These are phyloP conservation scores for Starmerella floris DNA, from an alignment of 805 yeast genomes.

Conservation along the genomic window DNA sequence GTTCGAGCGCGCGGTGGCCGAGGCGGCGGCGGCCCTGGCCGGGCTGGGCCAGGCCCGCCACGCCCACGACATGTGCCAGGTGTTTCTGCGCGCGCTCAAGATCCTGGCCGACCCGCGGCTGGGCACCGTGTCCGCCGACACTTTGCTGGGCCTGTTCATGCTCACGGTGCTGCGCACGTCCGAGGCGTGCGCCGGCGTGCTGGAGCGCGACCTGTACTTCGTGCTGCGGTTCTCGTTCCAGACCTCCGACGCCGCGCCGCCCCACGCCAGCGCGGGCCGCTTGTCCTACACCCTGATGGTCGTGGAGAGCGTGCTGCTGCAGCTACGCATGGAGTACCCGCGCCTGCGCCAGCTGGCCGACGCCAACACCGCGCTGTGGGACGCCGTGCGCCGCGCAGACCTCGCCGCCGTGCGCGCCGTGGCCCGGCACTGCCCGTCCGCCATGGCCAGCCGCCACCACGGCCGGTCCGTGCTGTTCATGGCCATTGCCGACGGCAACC, in stretches of 20 bases:
- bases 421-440: conserved; percentile 18
- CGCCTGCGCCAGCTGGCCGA: conserved; percentile 33
- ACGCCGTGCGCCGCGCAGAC: conserved; percentile 27
- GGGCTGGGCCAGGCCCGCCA: conserved; percentile 25
- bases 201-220: conserved; percentile 54
- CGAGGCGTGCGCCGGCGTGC: conserved; percentile 30
- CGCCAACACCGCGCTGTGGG: conserved; percentile 43
- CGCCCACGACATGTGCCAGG: conserved; percentile 24
- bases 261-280: conserved; percentile 13
- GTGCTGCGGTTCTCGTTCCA: conserved; percentile 42
- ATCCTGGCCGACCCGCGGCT: conserved; percentile 28
- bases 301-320: conserved; percentile 65
- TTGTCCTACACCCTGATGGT: conserved; percentile 58
- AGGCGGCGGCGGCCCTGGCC: conserved; percentile 27
- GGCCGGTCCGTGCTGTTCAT: conserved; percentile 66
- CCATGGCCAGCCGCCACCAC: conserved; percentile 24
- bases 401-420: not conserved
- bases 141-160: conserved; percentile 56
- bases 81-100: conserved; percentile 39
- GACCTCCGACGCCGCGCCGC: conserved; percentile 4
- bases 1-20: conserved; percentile 30
- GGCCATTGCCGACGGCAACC: conserved; percentile 41
- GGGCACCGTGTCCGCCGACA: conserved; percentile 58
- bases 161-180: conserved; percentile 54
- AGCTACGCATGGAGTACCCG: conserved; percentile 36